Evolutionary conservation across 345 rosid species (phyloP).

Genomic region (Camelina laxa): DNA sequence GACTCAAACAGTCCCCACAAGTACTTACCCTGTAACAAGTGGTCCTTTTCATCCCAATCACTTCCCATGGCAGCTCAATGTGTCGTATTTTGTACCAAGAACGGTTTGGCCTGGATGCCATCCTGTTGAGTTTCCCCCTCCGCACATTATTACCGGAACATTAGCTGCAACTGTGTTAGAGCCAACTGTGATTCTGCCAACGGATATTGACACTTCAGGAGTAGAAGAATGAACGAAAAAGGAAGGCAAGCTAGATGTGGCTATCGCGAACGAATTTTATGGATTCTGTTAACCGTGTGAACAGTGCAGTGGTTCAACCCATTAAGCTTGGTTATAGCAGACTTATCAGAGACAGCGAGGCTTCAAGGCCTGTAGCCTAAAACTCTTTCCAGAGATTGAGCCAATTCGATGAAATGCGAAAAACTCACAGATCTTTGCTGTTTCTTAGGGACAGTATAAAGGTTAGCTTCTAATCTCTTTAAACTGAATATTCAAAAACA

Average conservation of each 20-base stretch:
- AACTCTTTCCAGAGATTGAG: background rate
- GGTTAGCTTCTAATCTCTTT: constrained; percentile 39
- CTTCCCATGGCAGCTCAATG: constrained; percentile 83
- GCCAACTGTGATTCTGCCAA: constrained; percentile 54
- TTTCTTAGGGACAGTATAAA: constrained; percentile 30
- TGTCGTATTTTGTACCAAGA: constrained; percentile 70
- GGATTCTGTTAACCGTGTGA: constrained; percentile 41
- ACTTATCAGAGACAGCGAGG: constrained; percentile 78
- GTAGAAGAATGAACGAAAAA: constrained; percentile 39
- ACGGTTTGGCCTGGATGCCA: constrained; percentile 79
- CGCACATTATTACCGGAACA: constrained; percentile 65
- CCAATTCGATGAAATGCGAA: constrained; percentile 17
- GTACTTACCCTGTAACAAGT: constrained; percentile 75
- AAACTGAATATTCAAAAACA: background rate
- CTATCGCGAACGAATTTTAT: constrained; percentile 20
- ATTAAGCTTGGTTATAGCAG: constrained; percentile 77
- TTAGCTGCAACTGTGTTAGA: constrained; percentile 55
- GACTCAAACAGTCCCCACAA: constrained; percentile 66
- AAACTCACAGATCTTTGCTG: constrained; percentile 32
- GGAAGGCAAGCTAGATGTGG: constrained; percentile 44
- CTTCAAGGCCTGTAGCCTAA: constrained; percentile 59
- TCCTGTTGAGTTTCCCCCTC: constrained; percentile 68
- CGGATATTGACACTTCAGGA: constrained; percentile 54
- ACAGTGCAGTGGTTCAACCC: constrained; percentile 53
- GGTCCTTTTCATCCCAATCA: constrained; percentile 78